Evolutionary conservation across 768 basidiomycete species (phyloP).

Genomic region (Gautieria morchelliformis): DNA sequence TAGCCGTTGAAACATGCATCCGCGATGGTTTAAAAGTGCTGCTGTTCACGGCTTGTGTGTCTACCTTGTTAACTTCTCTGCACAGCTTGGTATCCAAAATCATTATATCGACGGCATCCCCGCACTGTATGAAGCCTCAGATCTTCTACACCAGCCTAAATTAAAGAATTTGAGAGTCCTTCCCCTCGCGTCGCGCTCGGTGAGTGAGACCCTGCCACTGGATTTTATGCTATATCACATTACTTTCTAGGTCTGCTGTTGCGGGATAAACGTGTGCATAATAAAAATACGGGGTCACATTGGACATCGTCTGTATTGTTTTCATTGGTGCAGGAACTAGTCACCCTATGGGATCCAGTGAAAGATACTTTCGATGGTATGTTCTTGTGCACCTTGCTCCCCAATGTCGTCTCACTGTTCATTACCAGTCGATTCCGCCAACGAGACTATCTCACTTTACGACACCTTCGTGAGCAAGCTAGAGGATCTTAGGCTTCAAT

Average conservation of each 20-base stretch:
- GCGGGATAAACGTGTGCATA: slow-evolving; percentile 58
- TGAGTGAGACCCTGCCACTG: slow-evolving; percentile 19
- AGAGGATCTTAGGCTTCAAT: slow-evolving; percentile 50
- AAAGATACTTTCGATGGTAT: slow-evolving; percentile 19
- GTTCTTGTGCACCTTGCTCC: slow-evolving; percentile 20
- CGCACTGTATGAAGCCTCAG: slow-evolving; percentile 46
- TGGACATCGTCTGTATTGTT: slow-evolving; percentile 72
- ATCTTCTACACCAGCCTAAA: slow-evolving; percentile 29
- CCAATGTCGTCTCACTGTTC: not conserved
- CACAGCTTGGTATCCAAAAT: slow-evolving; percentile 54
- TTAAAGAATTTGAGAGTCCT: slow-evolving; percentile 26
- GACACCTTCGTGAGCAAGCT: slow-evolving; percentile 53
- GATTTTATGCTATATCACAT: slow-evolving; percentile 1
- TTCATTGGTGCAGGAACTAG: slow-evolving; percentile 63
- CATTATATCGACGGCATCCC: slow-evolving; percentile 74
- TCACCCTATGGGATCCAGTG: slow-evolving; percentile 37
- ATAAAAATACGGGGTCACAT: slow-evolving; percentile 45
- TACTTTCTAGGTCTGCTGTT: slow-evolving; percentile 48
- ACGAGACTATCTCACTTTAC: slow-evolving; percentile 48
- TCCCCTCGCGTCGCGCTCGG: slow-evolving; percentile 53
- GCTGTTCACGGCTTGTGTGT: not conserved
- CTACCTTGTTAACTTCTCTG: not conserved
- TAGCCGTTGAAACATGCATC: slow-evolving; percentile 59
- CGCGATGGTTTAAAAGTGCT: slow-evolving; percentile 69
- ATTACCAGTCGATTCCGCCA: slow-evolving; percentile 33